Evolutionary conservation across 371 early-diverging fungal species (phyloP).

Genomic region (Mortierella sp.): DNA sequence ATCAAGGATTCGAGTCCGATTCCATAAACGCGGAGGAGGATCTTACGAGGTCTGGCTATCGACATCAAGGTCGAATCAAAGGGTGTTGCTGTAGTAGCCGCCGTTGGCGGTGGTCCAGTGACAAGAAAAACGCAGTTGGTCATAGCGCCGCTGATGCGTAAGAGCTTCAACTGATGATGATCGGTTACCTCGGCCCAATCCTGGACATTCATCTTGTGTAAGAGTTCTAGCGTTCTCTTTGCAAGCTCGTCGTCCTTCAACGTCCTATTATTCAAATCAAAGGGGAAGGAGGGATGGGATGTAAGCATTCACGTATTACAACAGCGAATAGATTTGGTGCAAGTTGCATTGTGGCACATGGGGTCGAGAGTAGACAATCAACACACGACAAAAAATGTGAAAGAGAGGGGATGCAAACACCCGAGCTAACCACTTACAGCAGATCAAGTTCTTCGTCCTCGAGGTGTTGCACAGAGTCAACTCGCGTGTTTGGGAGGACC

Average conservation of each 20-base stretch:
- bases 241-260: slow-evolving; percentile 29
- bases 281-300: too few relatives aligned
- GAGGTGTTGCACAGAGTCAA: slow-evolving; percentile 28
- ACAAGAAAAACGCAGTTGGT: slow-evolving; percentile 89
- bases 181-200: slow-evolving; percentile 54
- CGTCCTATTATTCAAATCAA: slow-evolving; percentile 11
- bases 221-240: slow-evolving; percentile 34
- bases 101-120: slow-evolving; percentile 50
- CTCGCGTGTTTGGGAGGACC: slow-evolving; percentile 32
- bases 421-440: slow-evolving; percentile 26
- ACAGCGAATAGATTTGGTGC: too few relatives aligned
- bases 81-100: not conserved
- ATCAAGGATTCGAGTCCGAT: slow-evolving; percentile 81
- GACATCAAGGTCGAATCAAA: not conserved
- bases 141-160: slow-evolving; percentile 85
- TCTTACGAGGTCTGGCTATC: slow-evolving; percentile 53
- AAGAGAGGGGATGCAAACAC: not conserved
- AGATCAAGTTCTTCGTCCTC: slow-evolving; percentile 43
- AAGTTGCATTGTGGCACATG: too few relatives aligned
- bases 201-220: slow-evolving; percentile 50
- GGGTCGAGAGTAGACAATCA: too few relatives aligned
- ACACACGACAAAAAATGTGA: not conserved
- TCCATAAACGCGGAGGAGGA: slow-evolving; percentile 82
- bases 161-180: slow-evolving; percentile 54
- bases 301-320: too few relatives aligned